Conservation (phyloP, 805 yeast genomes). For the Saccharomycopsis fibuligera region DNA sequence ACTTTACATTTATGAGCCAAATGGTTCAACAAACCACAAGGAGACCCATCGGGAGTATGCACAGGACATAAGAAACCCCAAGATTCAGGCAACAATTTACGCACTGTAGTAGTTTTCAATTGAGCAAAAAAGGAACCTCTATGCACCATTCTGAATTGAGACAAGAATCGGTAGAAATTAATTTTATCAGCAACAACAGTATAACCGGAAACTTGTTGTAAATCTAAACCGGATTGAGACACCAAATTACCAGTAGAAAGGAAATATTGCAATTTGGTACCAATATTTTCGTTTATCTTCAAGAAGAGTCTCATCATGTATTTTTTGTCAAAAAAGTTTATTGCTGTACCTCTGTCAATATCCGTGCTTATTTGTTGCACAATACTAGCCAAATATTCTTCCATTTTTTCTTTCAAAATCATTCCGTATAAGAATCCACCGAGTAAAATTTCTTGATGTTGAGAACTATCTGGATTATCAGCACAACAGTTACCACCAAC, state of each 20-base stretch:
- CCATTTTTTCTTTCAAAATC: slow-evolving; percentile 94
- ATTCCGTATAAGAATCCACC: slow-evolving; percentile 97
- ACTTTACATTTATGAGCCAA: slow-evolving; percentile 91
- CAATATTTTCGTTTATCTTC: slow-evolving; percentile 87
- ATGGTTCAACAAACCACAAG: slow-evolving; percentile 96
- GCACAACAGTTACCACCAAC: slow-evolving; percentile 97
- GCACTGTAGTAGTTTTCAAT: slow-evolving; percentile 92
- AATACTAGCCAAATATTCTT: slow-evolving; percentile 77
- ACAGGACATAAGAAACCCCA: slow-evolving; percentile 99
- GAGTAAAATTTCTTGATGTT: slow-evolving; percentile 91
- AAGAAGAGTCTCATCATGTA: slow-evolving; percentile 74
- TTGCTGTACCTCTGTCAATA: slow-evolving; percentile 69
- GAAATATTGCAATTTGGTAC: slow-evolving; percentile 90
- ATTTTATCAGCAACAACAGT: slow-evolving; percentile 98
- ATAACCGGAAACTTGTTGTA: slow-evolving; percentile 96
- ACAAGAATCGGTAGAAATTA: slow-evolving; percentile 90
- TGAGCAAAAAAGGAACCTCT: slow-evolving; percentile 99
- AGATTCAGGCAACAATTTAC: slow-evolving; percentile 93
- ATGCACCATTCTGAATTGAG: slow-evolving; percentile 99
- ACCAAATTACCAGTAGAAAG: slow-evolving; percentile 95
- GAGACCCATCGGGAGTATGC: slow-evolving; percentile 99
- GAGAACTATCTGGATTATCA: slow-evolving; percentile 98
- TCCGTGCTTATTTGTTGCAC: slow-evolving; percentile 72
- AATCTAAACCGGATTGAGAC: slow-evolving; percentile 93
- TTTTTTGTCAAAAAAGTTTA: slow-evolving; percentile 77